Conservation (phyloP, 2,329 filamentous ascomycete genomes). For the Hypocrella siamensis region DNA sequence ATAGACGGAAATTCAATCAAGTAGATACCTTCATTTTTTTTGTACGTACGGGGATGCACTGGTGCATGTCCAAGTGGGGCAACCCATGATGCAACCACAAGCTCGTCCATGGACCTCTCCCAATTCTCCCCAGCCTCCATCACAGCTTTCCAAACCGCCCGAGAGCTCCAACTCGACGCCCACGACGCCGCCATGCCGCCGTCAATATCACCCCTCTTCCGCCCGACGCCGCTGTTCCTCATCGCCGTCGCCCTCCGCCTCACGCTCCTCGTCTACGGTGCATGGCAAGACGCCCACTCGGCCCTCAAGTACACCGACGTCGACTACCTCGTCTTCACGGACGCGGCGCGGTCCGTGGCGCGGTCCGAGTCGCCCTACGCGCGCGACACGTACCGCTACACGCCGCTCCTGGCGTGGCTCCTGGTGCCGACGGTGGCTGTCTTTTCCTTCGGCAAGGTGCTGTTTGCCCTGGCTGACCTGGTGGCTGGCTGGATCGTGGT, state of each 20-base stretch:
- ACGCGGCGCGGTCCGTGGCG: constrained; percentile 66
- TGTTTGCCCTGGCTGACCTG: constrained; percentile 76
- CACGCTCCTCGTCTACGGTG: constrained; percentile 68
- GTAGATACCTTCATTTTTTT: no score
- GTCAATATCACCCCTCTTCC: constrained; percentile 11
- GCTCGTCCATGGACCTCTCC: no score
- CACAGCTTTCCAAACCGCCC: no score
- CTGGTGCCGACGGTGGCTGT: constrained; percentile 65
- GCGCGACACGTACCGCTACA: constrained; percentile 93
- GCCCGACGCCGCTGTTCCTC: constrained; percentile 33
- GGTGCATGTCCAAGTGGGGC: no score
- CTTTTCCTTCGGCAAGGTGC: constrained; percentile 74
- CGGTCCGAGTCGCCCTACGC: constrained; percentile 62
- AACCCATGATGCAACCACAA: background rate
- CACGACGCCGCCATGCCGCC: constrained; percentile 3
- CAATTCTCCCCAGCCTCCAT: background rate
- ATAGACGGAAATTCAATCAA: no score
- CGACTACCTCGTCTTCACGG: constrained; percentile 96
- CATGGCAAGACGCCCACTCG: constrained; percentile 83
- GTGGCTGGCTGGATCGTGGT: constrained; percentile 67
- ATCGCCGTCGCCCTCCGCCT: constrained; percentile 50
- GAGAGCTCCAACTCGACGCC: no score
- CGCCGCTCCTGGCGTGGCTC: constrained; percentile 82
- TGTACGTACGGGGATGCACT: no score
- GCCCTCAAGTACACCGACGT: constrained; percentile 95